Conservation (phyloP, 2,329 filamentous ascomycete genomes). For the Penicillium verrucosum region DNA sequence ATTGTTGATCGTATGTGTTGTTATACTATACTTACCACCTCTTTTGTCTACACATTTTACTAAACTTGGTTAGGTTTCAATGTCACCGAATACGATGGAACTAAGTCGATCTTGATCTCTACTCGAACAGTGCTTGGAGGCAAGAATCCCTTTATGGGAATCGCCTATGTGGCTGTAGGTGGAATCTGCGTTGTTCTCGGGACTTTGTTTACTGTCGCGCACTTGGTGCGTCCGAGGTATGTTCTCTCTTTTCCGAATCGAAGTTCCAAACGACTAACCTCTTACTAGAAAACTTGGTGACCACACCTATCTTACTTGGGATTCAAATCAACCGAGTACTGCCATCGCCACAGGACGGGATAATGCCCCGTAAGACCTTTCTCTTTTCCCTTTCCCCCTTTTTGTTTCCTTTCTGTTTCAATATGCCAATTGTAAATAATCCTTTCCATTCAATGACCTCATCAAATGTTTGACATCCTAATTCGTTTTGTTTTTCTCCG, state of each 20-base stretch:
- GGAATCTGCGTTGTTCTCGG: constrained; percentile 90
- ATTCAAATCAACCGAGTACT: constrained; percentile 63
- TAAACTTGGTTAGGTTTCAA: constrained; percentile 65
- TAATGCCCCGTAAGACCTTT: constrained; percentile 19
- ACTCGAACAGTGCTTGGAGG: constrained; percentile 92
- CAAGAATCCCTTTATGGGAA: constrained; percentile 91
- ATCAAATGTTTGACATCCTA: constrained; percentile 11
- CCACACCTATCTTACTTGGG: constrained; percentile 97
- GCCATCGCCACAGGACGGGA: constrained; percentile 57
- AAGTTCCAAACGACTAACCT: not conserved
- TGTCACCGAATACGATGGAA: constrained; percentile 74
- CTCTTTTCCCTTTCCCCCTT: constrained; percentile 1
- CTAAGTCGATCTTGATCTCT: constrained; percentile 84
- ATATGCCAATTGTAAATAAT: constrained; percentile 20
- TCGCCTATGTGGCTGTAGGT: constrained; percentile 91
- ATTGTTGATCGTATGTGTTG: constrained; percentile 71
- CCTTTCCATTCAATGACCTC: constrained; percentile 13
- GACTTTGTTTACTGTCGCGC: constrained; percentile 80
- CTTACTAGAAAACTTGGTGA: constrained; percentile 82
- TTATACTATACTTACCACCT: not conserved
- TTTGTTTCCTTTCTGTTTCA: constrained; percentile 4
- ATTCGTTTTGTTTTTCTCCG: constrained; percentile 5
- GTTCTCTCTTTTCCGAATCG: constrained; percentile 23
- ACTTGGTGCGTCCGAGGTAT: constrained; percentile 85
- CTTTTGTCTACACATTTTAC: not conserved